Evolutionary conservation across 192 early-diverging fungal genomes (phyloP).

Genomic region (Coemansia sp.): DNA sequence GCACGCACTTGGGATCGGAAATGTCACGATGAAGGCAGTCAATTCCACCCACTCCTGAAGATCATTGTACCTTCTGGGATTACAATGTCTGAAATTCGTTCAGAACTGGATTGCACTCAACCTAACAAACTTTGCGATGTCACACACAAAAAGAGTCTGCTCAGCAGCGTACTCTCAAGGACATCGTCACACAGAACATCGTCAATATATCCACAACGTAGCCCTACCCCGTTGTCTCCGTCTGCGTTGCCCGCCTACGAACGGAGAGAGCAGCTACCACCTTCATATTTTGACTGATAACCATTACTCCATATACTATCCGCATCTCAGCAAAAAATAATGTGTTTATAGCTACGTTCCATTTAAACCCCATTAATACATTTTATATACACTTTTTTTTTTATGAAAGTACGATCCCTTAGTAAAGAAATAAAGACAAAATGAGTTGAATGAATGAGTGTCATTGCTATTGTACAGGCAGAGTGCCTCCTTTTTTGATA

Average conservation of each 20-base stretch:
- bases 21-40: not conserved
- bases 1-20: conserved; percentile 37
- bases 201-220: not conserved
- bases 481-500: no score
- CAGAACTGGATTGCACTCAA: conserved; percentile 9
- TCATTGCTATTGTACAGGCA: no score
- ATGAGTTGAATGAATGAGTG: no score
- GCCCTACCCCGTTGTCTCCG: not conserved
- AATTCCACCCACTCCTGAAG: conserved; percentile 46
- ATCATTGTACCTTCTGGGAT: conserved; percentile 40
- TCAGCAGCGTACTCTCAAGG: conserved; percentile 20
- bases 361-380: no score
- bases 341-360: no score
- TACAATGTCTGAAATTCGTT: conserved; percentile 22
- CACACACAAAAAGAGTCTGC: conserved; percentile 19
- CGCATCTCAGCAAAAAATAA: no score
- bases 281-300: conserved; percentile 4
- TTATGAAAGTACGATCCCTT: no score
- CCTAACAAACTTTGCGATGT: conserved; percentile 19
- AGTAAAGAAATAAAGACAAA: no score
- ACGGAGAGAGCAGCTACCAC: not conserved
- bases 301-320: not conserved
- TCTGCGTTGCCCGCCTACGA: conserved; percentile 2
- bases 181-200: conserved; percentile 6
- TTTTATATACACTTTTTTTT: no score